Conservation (phyloP, 2,329 filamentous ascomycete genomes). For the Didymosphaeria variabile region DNA sequence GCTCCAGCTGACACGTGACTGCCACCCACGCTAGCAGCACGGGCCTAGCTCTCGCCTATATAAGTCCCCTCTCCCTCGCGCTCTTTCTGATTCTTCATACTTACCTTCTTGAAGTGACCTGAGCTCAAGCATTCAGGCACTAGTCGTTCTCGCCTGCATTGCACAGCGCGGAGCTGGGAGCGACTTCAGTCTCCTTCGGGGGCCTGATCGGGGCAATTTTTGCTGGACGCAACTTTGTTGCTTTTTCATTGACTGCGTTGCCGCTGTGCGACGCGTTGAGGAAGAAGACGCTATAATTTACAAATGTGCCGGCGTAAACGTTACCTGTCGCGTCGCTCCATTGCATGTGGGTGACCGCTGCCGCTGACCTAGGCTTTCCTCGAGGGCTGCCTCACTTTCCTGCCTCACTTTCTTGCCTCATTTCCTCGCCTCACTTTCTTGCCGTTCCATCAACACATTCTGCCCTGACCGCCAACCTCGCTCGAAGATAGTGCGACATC, state of each 20-base stretch:
- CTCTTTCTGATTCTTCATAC: constrained; percentile 24
- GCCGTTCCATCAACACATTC: too few relatives aligned
- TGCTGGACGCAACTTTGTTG: constrained; percentile 24
- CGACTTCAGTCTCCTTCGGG: constrained; percentile 46
- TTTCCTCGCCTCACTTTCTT: too few relatives aligned
- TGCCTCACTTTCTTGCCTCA: too few relatives aligned
- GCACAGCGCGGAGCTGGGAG: constrained; percentile 48
- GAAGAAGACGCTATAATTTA: too few relatives aligned
- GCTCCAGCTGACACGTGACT: background rate
- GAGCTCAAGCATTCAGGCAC: constrained; percentile 42
- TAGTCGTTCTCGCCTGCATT: constrained; percentile 46
- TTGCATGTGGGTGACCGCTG: too few relatives aligned
- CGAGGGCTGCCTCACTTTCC: too few relatives aligned
- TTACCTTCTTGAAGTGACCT: constrained; percentile 46
- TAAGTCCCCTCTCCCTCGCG: background rate
- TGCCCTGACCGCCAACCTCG: too few relatives aligned
- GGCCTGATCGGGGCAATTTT: constrained; percentile 46
- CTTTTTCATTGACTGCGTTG: background rate
- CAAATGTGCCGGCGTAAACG: too few relatives aligned
- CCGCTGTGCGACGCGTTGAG: background rate
- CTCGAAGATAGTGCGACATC: too few relatives aligned
- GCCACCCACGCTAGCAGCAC: background rate
- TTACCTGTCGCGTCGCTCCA: too few relatives aligned
- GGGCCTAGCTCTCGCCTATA: background rate
- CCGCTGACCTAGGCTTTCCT: too few relatives aligned